Percentiles rank a stretch among this genome's conserved stretches.
phyloP scores from a whole-genome alignment of 371 early-diverging fungal genomes.

The Circinella umbellata region DNA sequence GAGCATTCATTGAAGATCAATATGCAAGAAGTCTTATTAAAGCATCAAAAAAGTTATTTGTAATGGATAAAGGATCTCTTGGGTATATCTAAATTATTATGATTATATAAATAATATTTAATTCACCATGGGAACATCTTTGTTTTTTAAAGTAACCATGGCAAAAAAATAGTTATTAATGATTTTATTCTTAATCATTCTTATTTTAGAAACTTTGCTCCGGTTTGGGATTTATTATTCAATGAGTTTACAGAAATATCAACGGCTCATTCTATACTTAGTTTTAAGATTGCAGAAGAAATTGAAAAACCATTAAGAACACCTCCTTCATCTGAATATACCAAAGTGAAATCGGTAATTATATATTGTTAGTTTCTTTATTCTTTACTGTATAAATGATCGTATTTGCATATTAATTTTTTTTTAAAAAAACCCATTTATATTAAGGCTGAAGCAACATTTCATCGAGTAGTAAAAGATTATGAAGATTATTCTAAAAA shows the following conservation, averaged over 20 bases:
- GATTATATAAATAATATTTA: no score
- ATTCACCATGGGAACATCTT: no score
- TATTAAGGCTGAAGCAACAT: constrained; percentile 39
- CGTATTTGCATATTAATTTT: no score
- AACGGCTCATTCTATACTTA: constrained; percentile 45
- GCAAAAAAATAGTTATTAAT: no score
- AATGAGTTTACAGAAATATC: constrained; percentile 50
- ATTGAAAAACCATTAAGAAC: constrained; percentile 42
- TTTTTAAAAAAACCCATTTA: no score
- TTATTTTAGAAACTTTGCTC: constrained; percentile 25
- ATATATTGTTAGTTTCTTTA: neutral
- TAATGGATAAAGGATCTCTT: constrained; percentile 41
- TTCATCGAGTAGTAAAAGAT: constrained; percentile 46
- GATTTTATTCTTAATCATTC: no score
- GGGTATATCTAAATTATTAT: constrained; percentile 34
- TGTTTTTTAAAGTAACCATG: no score
- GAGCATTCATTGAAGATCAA: constrained; percentile 54
- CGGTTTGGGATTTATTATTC: constrained; percentile 45
- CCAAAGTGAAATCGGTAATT: constrained; percentile 23
- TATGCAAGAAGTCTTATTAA: constrained; percentile 53
- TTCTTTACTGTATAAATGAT: no score
- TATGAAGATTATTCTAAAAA: constrained; percentile 37
- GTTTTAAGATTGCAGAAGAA: constrained; percentile 45
- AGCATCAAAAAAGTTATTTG: constrained; percentile 50
- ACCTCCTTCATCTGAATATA: constrained; percentile 18